Evolutionary conservation across 1,284 basidiomycete genomes (phyloP).

Genomic region (Trametes polyzona): DNA sequence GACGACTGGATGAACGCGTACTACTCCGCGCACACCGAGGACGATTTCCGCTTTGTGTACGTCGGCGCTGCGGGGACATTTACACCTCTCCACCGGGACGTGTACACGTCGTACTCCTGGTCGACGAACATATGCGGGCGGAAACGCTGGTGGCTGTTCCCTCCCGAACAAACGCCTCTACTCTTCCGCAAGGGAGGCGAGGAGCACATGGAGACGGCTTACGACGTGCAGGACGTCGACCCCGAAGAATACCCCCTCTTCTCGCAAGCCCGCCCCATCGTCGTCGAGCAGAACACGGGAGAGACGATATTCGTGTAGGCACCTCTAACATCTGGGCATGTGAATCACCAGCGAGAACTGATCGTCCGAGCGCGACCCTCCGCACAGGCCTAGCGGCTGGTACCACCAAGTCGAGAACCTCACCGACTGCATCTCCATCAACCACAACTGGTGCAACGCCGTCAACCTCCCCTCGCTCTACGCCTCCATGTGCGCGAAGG

Average conservation of each 20-base stretch:
- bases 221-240: conserved; percentile 35
- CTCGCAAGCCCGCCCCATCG: conserved; percentile 25
- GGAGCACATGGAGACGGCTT: conserved; percentile 27
- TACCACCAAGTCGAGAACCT: conserved; percentile 40
- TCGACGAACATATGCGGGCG: conserved; percentile 37
- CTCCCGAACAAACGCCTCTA: conserved; percentile 32
- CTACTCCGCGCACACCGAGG: conserved; percentile 34
- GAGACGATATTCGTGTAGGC: conserved; percentile 39
- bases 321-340: not conserved
- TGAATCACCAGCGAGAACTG: not conserved
- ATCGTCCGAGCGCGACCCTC: not conserved
- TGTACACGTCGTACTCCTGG: conserved; percentile 40
- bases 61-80: conserved; percentile 35
- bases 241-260: conserved; percentile 24
- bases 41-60: conserved; percentile 40
- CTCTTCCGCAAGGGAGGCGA: conserved; percentile 31
- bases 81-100: conserved; percentile 38
- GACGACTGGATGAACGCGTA: conserved; percentile 41
- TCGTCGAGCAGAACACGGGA: conserved; percentile 34
- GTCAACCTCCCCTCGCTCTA: conserved; percentile 37
- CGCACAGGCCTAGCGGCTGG: conserved; percentile 36
- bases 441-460: conserved; percentile 41
- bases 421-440: conserved; percentile 38
- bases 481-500: conserved; percentile 36
- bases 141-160: conserved; percentile 40